Conservation (phyloP, 2,329 filamentous ascomycete genomes). For the Erysiphe pulchra region DNA sequence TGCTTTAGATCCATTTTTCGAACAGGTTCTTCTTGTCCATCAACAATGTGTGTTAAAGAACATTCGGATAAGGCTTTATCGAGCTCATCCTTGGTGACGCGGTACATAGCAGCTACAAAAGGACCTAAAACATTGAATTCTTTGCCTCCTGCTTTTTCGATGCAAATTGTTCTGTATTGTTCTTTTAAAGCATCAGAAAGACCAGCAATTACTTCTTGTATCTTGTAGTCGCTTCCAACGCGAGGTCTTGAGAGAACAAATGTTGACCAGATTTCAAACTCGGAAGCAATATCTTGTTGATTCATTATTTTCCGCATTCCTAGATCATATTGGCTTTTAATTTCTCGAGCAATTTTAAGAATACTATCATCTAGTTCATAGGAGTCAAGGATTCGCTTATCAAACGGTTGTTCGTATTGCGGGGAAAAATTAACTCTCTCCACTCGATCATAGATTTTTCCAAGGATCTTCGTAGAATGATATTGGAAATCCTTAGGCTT, state of each 20-base stretch:
- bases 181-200: conserved; percentile 41
- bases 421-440: conserved; percentile 40
- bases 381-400: conserved; percentile 41
- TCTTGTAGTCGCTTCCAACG: conserved; percentile 56
- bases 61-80: conserved; percentile 28
- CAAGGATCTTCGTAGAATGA: conserved; percentile 44
- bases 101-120: conserved; percentile 74
- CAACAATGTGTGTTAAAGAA: conserved; percentile 15
- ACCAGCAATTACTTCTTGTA: conserved; percentile 56
- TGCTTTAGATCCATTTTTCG: conserved; percentile 18
- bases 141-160: conserved; percentile 33
- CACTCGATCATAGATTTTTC: conserved; percentile 60
- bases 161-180: conserved; percentile 40
- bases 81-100: conserved; percentile 48
- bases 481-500: conserved; percentile 26
- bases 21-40: conserved; percentile 15
- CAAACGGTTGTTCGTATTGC: conserved; percentile 47
- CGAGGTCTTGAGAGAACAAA: conserved; percentile 57
- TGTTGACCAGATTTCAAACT: conserved; percentile 78
- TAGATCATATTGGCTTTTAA: conserved; percentile 60
- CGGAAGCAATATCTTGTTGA: conserved; percentile 58
- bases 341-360: conserved; percentile 29
- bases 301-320: conserved; percentile 57
- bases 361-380: conserved; percentile 28
- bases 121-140: conserved; percentile 34